phyloP scores from a whole-genome alignment of 352 stramenopile genomes.

The Phytophthora sojae region DNA sequence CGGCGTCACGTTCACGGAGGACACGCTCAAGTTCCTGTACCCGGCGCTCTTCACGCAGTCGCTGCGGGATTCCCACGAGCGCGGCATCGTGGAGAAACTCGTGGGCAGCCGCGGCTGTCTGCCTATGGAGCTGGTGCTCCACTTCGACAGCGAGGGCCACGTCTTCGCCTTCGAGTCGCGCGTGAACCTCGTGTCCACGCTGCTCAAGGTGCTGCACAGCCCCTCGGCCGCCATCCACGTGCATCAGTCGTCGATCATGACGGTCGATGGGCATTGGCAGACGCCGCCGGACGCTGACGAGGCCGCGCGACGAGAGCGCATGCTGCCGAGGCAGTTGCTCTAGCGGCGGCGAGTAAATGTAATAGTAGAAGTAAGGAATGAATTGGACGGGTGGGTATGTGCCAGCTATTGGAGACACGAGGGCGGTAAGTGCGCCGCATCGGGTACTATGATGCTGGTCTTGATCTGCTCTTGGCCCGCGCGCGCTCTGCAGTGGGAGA shows the following conservation, averaged over 20 bases:
- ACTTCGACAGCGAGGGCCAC: conserved; percentile 78
- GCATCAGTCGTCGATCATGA: conserved; percentile 45
- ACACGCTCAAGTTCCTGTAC: conserved; percentile 60
- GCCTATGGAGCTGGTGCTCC: conserved; percentile 59
- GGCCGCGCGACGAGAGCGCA: conserved; percentile 8
- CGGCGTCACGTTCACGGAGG: conserved; percentile 45
- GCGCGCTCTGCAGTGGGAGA: conserved; percentile 59
- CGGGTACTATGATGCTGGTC: conserved; percentile 86
- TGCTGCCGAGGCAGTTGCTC: conserved; percentile 36
- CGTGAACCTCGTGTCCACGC: conserved; percentile 52
- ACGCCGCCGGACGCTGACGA: conserved; percentile 25
- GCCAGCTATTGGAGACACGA: conserved; percentile 85
- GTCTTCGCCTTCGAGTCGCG: conserved; percentile 83
- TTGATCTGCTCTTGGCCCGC: conserved; percentile 61
- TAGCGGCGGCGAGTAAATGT: conserved; percentile 6
- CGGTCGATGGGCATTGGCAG: conserved; percentile 50
- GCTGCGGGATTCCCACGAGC: conserved; percentile 21
- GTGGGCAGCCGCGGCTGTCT: conserved; percentile 38
- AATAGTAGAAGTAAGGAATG: not conserved
- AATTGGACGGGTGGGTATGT: conserved; percentile 38
- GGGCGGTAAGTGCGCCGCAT: conserved; percentile 62
- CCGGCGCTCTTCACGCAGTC: conserved; percentile 48
- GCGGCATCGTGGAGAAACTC: conserved; percentile 34
- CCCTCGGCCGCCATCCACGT: conserved; percentile 45
- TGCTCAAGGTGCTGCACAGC: conserved; percentile 47